Conservation (phyloP, 257 asterid species). For the Nicotiana benthamiana region DNA sequence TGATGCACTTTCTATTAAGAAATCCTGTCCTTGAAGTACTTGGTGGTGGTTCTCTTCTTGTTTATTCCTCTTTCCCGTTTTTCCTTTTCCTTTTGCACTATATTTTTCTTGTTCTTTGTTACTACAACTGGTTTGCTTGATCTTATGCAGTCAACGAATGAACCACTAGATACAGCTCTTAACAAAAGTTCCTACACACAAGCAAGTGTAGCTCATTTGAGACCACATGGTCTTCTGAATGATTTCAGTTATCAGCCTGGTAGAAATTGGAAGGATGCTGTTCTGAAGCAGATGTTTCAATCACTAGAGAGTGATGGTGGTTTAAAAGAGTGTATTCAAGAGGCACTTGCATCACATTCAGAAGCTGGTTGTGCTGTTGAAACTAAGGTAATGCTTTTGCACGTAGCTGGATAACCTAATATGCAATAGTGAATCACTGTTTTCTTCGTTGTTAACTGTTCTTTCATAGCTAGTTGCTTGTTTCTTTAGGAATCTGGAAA, state of each 20-base stretch:
- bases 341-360: constrained; percentile 29
- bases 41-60: neutral
- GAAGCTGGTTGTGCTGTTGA: constrained; percentile 37
- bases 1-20: neutral
- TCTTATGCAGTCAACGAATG: constrained; percentile 30
- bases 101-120: neutral
- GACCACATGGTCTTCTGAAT: constrained; percentile 10
- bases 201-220: constrained; percentile 24
- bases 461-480: neutral
- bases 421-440: neutral
- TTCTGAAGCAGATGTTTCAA: constrained; percentile 51
- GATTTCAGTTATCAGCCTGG: constrained; percentile 25
- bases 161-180: constrained; percentile 13
- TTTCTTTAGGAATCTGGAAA: constrained; percentile 39
- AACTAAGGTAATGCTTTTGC: constrained; percentile 35
- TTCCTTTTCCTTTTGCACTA: neutral
- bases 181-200: constrained; percentile 16
- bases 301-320: constrained; percentile 47
- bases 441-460: neutral
- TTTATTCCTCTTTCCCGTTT: neutral
- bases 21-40: neutral
- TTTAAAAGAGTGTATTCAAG: constrained; percentile 38
- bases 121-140: neutral
- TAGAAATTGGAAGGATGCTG: constrained; percentile 39
- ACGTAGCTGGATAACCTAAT: neutral